A percentile compares a stretch with the other conserved stretches of the same genome.
Conservation (phyloP, 352 stramenopile genomes). For the Blastocystis sp. region DNA sequence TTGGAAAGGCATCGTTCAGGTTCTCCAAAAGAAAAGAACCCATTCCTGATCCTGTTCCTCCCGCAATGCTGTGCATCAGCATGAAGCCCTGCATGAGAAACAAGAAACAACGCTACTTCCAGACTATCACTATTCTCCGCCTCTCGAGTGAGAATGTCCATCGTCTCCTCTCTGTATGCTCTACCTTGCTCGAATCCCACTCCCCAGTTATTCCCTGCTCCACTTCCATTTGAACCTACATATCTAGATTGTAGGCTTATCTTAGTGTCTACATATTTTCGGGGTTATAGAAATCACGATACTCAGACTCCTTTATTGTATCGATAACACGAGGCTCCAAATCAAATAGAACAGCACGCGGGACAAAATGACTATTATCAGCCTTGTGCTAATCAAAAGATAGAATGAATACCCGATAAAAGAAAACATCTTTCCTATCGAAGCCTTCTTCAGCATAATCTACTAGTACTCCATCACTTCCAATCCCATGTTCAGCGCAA, state of each 20-base stretch:
- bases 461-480: constrained; percentile 87
- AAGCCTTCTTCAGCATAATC: constrained; percentile 81
- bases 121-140: constrained; percentile 84
- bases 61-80: constrained; percentile 94
- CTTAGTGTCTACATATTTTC: constrained; percentile 86
- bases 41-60: constrained; percentile 97
- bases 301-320: constrained; percentile 79
- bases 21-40: constrained; percentile 94
- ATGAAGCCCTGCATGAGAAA: constrained; percentile 81
- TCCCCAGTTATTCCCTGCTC: constrained; percentile 84
- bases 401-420: constrained; percentile 79
- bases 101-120: constrained; percentile 67
- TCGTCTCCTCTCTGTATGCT: constrained; percentile 87
- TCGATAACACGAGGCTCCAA: constrained; percentile 88
- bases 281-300: constrained; percentile 93
- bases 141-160: constrained; percentile 99
- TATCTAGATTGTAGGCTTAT: constrained; percentile 31
- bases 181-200: constrained; percentile 83
- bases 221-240: constrained; percentile 78
- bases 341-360: constrained; percentile 93
- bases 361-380: constrained; percentile 96
- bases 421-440: constrained; percentile 98
- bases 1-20: constrained; percentile 98
- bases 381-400: constrained; percentile 57
- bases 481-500: constrained; percentile 95